Evolutionary conservation across 2,329 filamentous ascomycete species (phyloP).

Genomic region (Fusarium sp.): DNA sequence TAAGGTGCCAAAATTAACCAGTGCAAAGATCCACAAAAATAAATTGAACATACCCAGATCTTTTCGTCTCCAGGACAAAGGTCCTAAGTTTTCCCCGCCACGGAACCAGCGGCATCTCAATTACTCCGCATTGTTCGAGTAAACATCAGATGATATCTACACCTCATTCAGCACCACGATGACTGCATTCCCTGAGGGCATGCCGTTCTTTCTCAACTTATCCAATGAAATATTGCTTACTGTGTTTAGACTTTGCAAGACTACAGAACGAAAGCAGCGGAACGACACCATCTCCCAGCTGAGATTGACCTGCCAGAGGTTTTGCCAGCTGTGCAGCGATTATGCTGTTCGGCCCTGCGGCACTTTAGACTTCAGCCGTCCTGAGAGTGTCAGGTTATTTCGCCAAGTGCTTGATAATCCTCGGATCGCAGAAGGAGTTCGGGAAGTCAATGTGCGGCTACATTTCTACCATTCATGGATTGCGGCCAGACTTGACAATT

Average conservation of each 20-base stretch:
- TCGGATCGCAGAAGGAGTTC: neutral
- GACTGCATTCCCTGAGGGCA: fast-evolving
- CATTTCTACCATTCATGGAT: neutral
- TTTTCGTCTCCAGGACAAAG: too few species aligned
- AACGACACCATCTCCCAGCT: neutral
- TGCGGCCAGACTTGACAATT: neutral
- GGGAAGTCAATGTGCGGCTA: neutral
- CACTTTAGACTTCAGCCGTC: neutral
- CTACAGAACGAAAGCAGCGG: neutral
- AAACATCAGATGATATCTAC: neutral
- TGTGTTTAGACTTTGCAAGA: neutral
- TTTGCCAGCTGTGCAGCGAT: neutral
- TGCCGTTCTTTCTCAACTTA: neutral
- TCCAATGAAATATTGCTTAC: neutral
- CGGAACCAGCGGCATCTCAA: fast-evolving
- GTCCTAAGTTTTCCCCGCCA: neutral
- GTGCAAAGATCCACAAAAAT: neutral
- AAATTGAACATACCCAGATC: neutral
- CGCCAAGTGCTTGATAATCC: neutral
- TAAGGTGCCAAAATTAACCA: neutral
- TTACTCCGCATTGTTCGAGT: neutral
- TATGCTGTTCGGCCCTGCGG: neutral
- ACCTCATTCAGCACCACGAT: fast-evolving
- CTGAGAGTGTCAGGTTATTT: neutral
- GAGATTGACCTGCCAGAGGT: neutral